Conservation (phyloP, 192 early-diverging fungal species). For the Anaeromyces robustus region DNA sequence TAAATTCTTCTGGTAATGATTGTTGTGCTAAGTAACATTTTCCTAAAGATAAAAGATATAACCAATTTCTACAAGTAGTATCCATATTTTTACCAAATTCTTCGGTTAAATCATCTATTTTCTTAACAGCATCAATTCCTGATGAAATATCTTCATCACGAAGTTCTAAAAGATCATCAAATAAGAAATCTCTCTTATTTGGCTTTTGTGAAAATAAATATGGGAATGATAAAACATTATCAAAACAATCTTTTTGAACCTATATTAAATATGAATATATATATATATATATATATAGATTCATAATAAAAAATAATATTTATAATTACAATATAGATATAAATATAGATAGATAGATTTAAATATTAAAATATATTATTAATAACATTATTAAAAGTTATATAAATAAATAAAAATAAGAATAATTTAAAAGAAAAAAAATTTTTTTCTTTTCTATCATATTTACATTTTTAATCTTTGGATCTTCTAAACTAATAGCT, state of each 20-base stretch:
- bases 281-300: too few relatives aligned
- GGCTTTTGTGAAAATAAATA: neutral
- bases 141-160: neutral
- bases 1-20: neutral
- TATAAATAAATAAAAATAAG: too few relatives aligned
- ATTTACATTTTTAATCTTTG: neutral
- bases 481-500: neutral
- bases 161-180: neutral
- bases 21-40: neutral
- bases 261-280: neutral
- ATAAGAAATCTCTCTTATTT: neutral
- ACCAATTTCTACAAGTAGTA: neutral
- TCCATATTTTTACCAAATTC: neutral
- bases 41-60: neutral
- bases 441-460: too few relatives aligned
- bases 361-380: too few relatives aligned
- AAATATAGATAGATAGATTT: too few relatives aligned
- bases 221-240: neutral
- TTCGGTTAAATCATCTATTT: neutral
- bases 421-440: too few relatives aligned
- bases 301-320: too few relatives aligned
- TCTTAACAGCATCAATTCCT: neutral
- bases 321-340: too few relatives aligned
- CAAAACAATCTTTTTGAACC: neutral
- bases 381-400: too few relatives aligned